Evolutionary conservation across 2,329 filamentous ascomycete species (phyloP), one percentile per base, ranked within the genome.

Genomic region (Lecanosticta acicola): DNA sequence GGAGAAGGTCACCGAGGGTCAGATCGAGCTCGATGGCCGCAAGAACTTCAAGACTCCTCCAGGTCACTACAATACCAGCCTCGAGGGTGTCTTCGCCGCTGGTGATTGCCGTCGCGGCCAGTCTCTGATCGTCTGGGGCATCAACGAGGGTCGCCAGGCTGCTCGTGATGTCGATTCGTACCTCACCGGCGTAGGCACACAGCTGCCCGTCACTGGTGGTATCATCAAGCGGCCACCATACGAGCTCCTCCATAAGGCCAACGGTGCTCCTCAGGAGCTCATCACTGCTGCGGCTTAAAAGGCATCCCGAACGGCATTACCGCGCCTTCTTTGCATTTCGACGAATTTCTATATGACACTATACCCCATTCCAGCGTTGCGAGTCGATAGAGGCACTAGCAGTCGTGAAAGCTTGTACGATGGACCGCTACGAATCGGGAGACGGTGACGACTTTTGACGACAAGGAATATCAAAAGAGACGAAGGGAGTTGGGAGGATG

Each of bases 61-160:
- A 43, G 89, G 89, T 58, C 84, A 90, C 64, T 96, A 96, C 71
- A 79, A 79, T 62, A 96, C 91, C 63, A 96, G 91, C 65, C 68
- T 95, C 18, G 78, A 85, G 13, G 91, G 90, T 54, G 83, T 96
- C 42, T 96, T 95, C 67, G 89, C 91, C 50, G 91, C 91, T 51
- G 91, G 91, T 71, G 91, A 97, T 70, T 96, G 91, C 70, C 85
- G 90, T 51, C 85, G 91, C 63, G 91, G 91, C 46, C 91, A 97
- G 72, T 94, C 88, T 45, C 76, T 97, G 48, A 96, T 97, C 69
- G 90, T 97, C 56, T 97, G 90, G 88, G 91, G 90, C 66, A 97
- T 97, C 75, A 97, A 97, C 66, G 91, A 97, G 72, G 91, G 91
- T 61, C 86, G 91, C 59, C 87, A 93, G 73, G 84, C 85, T 59